phyloP scores from a whole-genome alignment of 2,329 filamentous ascomycete species.

The Fusarium sp. region DNA sequence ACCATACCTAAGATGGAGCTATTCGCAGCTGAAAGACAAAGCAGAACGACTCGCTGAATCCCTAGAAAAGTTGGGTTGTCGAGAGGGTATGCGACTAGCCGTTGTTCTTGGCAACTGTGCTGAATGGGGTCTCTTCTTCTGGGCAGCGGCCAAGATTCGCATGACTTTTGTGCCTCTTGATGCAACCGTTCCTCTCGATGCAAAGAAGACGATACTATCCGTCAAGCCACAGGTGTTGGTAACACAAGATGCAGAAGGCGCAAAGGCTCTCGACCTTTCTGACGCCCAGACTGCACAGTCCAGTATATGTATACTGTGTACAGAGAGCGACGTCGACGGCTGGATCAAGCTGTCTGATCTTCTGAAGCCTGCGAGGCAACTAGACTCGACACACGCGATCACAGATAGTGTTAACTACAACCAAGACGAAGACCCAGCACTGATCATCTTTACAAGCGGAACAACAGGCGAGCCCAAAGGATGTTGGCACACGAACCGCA shows the following conservation, averaged over 20 bases:
- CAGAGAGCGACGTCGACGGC: conserved; percentile 12
- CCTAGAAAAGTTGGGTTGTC: conserved; percentile 37
- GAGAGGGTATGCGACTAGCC: conserved; percentile 44
- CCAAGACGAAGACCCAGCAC: conserved; percentile 40
- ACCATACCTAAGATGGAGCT: conserved; percentile 45
- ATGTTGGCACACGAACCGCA: conserved; percentile 53
- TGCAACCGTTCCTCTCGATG: conserved; percentile 39
- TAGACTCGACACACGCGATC: background rate
- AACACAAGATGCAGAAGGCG: conserved; percentile 43
- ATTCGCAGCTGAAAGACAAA: conserved; percentile 38
- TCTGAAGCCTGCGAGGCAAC: background rate
- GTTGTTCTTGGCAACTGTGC: conserved; percentile 49
- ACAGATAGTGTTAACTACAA: background rate
- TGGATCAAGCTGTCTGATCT: conserved; percentile 37
- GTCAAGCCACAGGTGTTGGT: conserved; percentile 45
- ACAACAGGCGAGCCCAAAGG: conserved; percentile 59
- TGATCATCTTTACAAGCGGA: conserved; percentile 60
- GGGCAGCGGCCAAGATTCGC: conserved; percentile 48
- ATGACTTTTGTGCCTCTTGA: conserved; percentile 50
- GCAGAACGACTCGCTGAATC: conserved; percentile 40
- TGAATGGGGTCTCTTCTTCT: conserved; percentile 52
- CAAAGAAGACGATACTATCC: conserved; percentile 34
- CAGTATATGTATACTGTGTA: conserved; percentile 39
- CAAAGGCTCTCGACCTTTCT: conserved; percentile 28
- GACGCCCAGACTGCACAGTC: background rate